These are phyloP conservation scores for Xylariaceae sp. DNA, from an alignment of 2,329 filamentous ascomycete genomes.

Conservation along the genomic window DNA sequence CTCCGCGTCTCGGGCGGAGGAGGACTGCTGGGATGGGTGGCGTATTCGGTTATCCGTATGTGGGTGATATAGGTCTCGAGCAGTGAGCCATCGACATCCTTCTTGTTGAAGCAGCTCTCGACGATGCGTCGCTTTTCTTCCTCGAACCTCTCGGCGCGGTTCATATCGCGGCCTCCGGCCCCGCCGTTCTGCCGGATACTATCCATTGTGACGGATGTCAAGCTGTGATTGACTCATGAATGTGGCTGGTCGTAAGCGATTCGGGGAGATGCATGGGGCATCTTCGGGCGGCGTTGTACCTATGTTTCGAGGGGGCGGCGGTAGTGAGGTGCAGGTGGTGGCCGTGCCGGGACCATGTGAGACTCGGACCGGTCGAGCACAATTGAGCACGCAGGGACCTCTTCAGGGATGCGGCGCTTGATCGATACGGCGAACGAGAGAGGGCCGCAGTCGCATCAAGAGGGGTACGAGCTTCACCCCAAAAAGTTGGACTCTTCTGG, in stretches of 20 bases:
- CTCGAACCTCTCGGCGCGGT: slow-evolving; percentile 77
- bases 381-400: too few species aligned
- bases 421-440: too few species aligned
- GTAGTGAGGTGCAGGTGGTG: background rate
- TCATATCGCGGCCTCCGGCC: slow-evolving; percentile 28
- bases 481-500: too few species aligned
- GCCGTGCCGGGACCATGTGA: too few species aligned
- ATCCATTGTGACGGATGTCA: slow-evolving; percentile 18
- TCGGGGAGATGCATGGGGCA: slow-evolving; percentile 19
- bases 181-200: slow-evolving; percentile 23
- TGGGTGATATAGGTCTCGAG: slow-evolving; percentile 97
- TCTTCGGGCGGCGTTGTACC: slow-evolving; percentile 11
- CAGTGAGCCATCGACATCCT: slow-evolving; percentile 81
- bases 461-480: too few species aligned
- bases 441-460: too few species aligned
- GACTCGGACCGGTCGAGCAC: too few species aligned
- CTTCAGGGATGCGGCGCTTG: too few species aligned
- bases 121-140: slow-evolving; percentile 94
- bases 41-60: slow-evolving; percentile 83
- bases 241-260: slow-evolving; percentile 12
- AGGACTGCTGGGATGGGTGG: slow-evolving; percentile 71
- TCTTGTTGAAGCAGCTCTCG: slow-evolving; percentile 88
- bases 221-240: slow-evolving; percentile 21
- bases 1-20: slow-evolving; percentile 70
- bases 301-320: background rate